Evolutionary conservation across 179 eudicot genomes (phyloP), one percentile per base, ranked within the genome.

Genomic region (Actinidia polygama): DNA sequence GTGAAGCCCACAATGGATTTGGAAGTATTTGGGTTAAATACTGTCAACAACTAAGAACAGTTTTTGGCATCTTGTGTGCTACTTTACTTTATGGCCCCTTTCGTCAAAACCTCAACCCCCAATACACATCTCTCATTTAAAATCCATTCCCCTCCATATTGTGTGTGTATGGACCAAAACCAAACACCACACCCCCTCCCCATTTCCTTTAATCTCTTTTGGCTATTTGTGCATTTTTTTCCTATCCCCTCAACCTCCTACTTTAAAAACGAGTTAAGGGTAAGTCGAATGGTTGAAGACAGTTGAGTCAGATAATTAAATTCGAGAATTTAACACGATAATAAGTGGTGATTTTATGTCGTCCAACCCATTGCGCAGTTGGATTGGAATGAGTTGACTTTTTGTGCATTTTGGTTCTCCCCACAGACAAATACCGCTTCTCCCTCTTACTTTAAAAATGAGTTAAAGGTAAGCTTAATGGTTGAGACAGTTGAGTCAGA

Each of bases 21-120:
- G 77, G 77, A 73, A 51, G 77, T 59, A 73, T 73, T 50, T 73
- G 77, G 40, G 58, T 47, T 73, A 40, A n/a, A 51, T 73, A 73
- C 36, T 73, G 77, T 50, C 77, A 73, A 73, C 77, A 73, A 73
- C 77, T 51, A 7, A 5, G 16, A 49, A 72, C 47, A 36, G 72
- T 36, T 68, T 68, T 68, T 68, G 72, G 24, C 72, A 26, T 36
- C 18, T 68, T 68, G 49, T 68, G 47, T 15, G 49, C 10, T 44
- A 68, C 73, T 68, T 14, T 6, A 15, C 46, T 68, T 68, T 36
- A 15, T 47, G 14, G 46, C 19, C 49, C 50, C 36, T 68, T 15
- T n/a, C 73, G 30, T 68, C 49, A 2, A 68, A 36, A 7, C 70
- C n/a, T n/a, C n/a, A n/a, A n/a, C n/a, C n/a, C n/a, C 12, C 2